phyloP scores from a whole-genome alignment of 139 green algal genomes.

The Tetraselmis striata region DNA sequence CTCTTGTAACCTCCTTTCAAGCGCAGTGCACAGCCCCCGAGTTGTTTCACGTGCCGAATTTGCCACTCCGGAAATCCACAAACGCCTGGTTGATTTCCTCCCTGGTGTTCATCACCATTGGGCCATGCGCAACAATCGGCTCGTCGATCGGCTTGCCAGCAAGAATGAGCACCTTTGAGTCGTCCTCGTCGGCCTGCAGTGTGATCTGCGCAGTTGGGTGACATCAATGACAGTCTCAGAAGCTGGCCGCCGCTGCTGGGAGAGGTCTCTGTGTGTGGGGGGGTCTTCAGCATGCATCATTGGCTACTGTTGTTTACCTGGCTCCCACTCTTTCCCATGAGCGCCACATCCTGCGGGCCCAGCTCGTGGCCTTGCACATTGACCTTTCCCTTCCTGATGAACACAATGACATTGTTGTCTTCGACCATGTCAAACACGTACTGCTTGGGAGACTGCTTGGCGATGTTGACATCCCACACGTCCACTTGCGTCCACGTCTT shows the following conservation, averaged over 20 bases:
- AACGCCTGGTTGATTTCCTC: constrained; percentile 32
- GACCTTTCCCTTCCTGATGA: constrained; percentile 7
- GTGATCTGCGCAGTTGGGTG: not conserved
- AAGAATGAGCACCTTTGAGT: constrained; percentile 24
- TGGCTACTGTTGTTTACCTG: too few relatives aligned
- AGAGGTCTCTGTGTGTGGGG: too few relatives aligned
- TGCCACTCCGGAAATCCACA: constrained; percentile 29
- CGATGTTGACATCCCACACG: constrained; percentile 8
- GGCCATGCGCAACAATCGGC: constrained; percentile 35
- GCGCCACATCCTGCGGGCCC: constrained; percentile 7
- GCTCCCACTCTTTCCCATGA: too few relatives aligned
- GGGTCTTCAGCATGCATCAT: too few relatives aligned
- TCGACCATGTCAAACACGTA: constrained; percentile 3
- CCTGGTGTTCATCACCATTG: constrained; percentile 44
- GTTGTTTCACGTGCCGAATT: constrained; percentile 13
- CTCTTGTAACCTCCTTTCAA: too few relatives aligned
- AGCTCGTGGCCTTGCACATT: constrained; percentile 27
- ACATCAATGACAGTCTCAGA: too few relatives aligned
- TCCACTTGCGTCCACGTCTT: constrained; percentile 12
- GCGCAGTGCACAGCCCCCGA: too few relatives aligned
- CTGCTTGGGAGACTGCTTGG: not conserved
- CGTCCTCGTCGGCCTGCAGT: constrained; percentile 26
- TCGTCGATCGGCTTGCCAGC: constrained; percentile 33
- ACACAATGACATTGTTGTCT: constrained; percentile 14
- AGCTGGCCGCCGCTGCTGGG: too few relatives aligned